These are phyloP conservation scores for Metschnikowia vanudenii DNA, from an alignment of 805 yeast species.

Conservation along the genomic window DNA sequence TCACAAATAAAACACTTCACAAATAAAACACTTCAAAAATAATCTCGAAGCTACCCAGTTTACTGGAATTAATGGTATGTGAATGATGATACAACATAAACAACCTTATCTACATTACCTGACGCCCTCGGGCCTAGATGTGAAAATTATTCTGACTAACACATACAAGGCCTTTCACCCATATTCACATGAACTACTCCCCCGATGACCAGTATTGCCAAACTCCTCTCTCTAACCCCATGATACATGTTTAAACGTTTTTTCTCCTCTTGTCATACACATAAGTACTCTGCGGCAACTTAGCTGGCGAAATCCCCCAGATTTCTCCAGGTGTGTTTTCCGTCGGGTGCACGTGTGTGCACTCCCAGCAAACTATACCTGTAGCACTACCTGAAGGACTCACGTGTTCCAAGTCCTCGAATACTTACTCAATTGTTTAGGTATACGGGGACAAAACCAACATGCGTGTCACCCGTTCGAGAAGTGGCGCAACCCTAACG, in stretches of 20 bases:
- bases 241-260: not conserved
- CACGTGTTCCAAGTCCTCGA: no score
- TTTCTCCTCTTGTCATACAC: not conserved
- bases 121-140: conserved; percentile 20
- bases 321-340: not conserved
- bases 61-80: conserved; percentile 18
- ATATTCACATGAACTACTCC: no score
- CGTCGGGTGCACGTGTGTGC: not conserved
- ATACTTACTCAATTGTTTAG: no score
- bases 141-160: conserved; percentile 21
- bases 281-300: not conserved
- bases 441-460: no score
- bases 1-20: not conserved
- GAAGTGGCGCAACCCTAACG: not conserved
- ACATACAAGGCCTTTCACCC: conserved; percentile 20
- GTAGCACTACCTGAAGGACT: no score
- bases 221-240: not conserved
- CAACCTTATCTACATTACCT: conserved; percentile 25
- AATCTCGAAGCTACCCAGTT: not conserved
- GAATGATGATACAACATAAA: conserved; percentile 21
- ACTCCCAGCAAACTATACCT: not conserved
- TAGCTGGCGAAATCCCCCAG: not conserved
- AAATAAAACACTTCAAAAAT: not conserved
- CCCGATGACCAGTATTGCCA: no score
- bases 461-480: conserved; percentile 8